These are phyloP conservation scores for Mallotus japonicus DNA, from an alignment of 441 rosid genomes.

Conservation along the genomic window DNA sequence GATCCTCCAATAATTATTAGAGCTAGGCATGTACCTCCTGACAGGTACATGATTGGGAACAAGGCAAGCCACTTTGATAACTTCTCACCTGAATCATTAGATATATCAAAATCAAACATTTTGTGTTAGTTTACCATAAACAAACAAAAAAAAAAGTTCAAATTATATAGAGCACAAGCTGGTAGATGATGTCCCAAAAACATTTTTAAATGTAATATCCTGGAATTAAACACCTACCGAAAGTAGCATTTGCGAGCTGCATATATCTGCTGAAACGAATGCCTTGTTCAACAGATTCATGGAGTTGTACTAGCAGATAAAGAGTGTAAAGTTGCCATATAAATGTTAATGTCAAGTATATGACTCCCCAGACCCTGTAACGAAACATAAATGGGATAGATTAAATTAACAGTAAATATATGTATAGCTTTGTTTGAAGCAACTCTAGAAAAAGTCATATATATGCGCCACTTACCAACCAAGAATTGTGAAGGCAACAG, in stretches of 20 bases:
- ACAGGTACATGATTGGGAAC: constrained; percentile 67
- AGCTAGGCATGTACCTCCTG: constrained; percentile 75
- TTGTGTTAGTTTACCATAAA: too few species aligned
- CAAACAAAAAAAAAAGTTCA: too few species aligned
- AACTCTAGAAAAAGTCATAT: neutral
- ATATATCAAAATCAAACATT: too few species aligned
- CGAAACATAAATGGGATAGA: neutral
- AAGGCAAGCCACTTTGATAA: constrained; percentile 52
- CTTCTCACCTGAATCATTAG: constrained; percentile 49
- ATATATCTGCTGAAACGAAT: constrained; percentile 72
- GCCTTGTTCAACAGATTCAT: constrained; percentile 61
- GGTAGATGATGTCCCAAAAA: too few species aligned
- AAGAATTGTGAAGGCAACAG: constrained; percentile 60
- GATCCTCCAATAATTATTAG: constrained; percentile 68
- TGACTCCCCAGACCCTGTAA: constrained; percentile 74
- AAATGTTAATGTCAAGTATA: constrained; percentile 51
- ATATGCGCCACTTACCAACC: constrained; percentile 46
- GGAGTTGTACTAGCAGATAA: constrained; percentile 74
- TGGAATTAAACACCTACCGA: constrained; percentile 40
- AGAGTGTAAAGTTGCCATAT: constrained; percentile 84
- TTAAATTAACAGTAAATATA: too few species aligned
- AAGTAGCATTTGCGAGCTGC: constrained; percentile 57
- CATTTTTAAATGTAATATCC: too few species aligned
- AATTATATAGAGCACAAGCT: too few species aligned
- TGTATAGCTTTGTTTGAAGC: too few species aligned